These are phyloP conservation scores for Neofusicoccum parvum DNA, from an alignment of 2,329 filamentous ascomycete species.

Conservation along the genomic window DNA sequence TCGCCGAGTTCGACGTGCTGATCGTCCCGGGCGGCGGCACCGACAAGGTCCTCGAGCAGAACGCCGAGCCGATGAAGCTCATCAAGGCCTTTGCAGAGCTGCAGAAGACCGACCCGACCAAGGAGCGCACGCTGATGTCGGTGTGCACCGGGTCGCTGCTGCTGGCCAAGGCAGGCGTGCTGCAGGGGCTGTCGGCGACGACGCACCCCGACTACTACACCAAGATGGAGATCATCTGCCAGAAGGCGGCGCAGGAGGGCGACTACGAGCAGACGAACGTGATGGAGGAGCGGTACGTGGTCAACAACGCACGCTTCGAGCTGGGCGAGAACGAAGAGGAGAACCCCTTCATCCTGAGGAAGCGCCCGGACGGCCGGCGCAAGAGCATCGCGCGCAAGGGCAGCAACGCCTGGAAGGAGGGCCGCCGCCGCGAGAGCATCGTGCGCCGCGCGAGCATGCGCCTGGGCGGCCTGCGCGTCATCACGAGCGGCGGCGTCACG, in stretches of 20 bases:
- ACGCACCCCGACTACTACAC: slow-evolving; percentile 81
- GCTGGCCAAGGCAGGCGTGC: slow-evolving; percentile 74
- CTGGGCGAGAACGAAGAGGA: slow-evolving; percentile 75
- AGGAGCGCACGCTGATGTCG: slow-evolving; percentile 79
- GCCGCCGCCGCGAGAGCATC: slow-evolving; percentile 76
- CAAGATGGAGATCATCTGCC: slow-evolving; percentile 79
- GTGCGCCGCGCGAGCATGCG: slow-evolving; percentile 76
- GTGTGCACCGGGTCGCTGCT: slow-evolving; percentile 79
- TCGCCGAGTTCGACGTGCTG: slow-evolving; percentile 77
- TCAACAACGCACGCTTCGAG: slow-evolving; percentile 89
- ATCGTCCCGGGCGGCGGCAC: slow-evolving; percentile 74
- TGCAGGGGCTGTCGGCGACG: slow-evolving; percentile 77
- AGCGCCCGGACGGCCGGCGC: slow-evolving; percentile 58
- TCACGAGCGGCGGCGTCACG: slow-evolving; percentile 78
- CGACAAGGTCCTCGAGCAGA: slow-evolving; percentile 55
- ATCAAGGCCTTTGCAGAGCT: slow-evolving; percentile 78
- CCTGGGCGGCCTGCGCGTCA: slow-evolving; percentile 68
- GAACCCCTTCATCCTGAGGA: slow-evolving; percentile 80
- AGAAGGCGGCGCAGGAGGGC: slow-evolving; percentile 69
- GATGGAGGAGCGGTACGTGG: slow-evolving; percentile 81
- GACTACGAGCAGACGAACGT: slow-evolving; percentile 79
- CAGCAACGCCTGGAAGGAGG: slow-evolving; percentile 78
- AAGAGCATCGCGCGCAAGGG: slow-evolving; percentile 67
- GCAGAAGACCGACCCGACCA: slow-evolving; percentile 75
- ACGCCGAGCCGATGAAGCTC: slow-evolving; percentile 64